Evolutionary conservation across 805 yeast species (phyloP).

Genomic region (Zygosaccharomyces siamensis): DNA sequence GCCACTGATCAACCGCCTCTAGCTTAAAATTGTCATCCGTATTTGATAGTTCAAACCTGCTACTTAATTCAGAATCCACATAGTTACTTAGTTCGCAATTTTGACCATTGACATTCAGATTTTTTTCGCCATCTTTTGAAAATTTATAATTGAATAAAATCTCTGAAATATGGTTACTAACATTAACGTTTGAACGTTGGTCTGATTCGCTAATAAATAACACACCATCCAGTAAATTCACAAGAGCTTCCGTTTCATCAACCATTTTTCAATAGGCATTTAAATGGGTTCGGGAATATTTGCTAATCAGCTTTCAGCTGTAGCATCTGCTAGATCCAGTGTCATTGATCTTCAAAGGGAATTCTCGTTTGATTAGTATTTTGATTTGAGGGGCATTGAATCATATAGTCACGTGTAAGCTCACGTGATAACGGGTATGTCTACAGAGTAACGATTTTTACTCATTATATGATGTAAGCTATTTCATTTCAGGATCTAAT

Average conservation of each 20-base stretch:
- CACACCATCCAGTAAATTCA: conserved; percentile 6
- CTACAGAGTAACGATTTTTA: no score
- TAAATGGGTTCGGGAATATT: not conserved
- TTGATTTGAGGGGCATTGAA: not conserved
- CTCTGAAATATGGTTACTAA: conserved; percentile 7
- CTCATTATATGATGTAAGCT: no score
- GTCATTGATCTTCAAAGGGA: not conserved
- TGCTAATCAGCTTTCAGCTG: not conserved
- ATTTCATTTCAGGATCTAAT: no score
- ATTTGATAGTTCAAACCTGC: conserved; percentile 16
- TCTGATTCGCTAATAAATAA: conserved; percentile 7
- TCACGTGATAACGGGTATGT: conserved; percentile 1
- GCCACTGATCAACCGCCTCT: conserved; percentile 14
- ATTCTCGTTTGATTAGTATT: not conserved
- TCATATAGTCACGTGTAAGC: not conserved
- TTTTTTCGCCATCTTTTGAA: not conserved
- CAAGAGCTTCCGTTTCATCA: conserved; percentile 7
- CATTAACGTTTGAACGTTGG: conserved; percentile 3
- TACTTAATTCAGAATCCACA: conserved; percentile 18
- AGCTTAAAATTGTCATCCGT: conserved; percentile 20
- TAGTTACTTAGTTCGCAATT: conserved; percentile 17
- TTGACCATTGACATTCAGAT: not conserved
- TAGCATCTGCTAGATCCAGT: not conserved
- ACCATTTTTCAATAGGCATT: conserved; percentile 6
- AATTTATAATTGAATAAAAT: conserved; percentile 6